Conservation (phyloP, 108 stramenopile species). For the Stephanodiscus triporus region DNA sequence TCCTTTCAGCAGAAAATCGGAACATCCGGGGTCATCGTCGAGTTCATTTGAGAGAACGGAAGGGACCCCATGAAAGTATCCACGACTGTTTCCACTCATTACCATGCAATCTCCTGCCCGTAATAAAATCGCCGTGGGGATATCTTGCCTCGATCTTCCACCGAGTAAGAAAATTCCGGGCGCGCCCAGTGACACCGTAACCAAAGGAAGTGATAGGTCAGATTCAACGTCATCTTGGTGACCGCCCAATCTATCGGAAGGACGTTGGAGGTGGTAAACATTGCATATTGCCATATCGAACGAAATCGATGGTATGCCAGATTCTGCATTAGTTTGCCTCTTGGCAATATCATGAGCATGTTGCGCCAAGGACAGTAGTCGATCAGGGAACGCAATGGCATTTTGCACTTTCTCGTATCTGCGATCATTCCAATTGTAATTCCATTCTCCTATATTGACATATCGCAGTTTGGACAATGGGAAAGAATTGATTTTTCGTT, state of each 20-base stretch:
- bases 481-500: conserved; percentile 35
- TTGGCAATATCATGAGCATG: conserved; percentile 18
- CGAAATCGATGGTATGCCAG: neutral
- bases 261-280: conserved; percentile 46
- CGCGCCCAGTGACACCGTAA: conserved; percentile 52
- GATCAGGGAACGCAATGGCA: conserved; percentile 19
- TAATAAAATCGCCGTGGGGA: conserved; percentile 45
- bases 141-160: conserved; percentile 24
- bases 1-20: neutral
- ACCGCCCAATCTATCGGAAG: conserved; percentile 47
- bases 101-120: conserved; percentile 48
- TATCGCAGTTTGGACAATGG: conserved; percentile 43
- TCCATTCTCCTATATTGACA: conserved; percentile 44
- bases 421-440: conserved; percentile 51
- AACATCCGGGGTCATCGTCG: neutral
- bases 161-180: conserved; percentile 51
- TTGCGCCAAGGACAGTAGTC: conserved; percentile 31
- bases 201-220: conserved; percentile 43
- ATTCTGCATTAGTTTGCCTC: neutral
- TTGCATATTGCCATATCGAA: conserved; percentile 55
- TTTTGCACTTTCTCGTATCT: conserved; percentile 36
- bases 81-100: conserved; percentile 45
- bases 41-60: conserved; percentile 38
- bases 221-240: conserved; percentile 52
- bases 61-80: conserved; percentile 49